phyloP scores from a whole-genome alignment of 83 land plant genomes.

The Thuja plicata region DNA sequence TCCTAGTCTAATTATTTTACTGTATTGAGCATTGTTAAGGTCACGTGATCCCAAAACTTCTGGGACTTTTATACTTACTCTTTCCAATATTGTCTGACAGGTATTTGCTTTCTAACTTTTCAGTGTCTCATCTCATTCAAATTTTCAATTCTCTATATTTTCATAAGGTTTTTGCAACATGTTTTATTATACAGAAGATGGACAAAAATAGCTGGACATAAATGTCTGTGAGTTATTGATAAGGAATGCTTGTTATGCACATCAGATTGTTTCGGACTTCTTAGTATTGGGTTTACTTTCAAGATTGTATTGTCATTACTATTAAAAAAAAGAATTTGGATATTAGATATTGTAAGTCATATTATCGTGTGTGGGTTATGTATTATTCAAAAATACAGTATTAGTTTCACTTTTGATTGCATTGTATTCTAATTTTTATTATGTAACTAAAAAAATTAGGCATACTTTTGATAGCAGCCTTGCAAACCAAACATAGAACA shows the following conservation, averaged over 20 bases:
- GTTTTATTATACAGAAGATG: conserved; percentile 37
- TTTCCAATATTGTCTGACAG: conserved; percentile 87
- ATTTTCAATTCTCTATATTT: not conserved
- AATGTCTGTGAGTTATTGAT: conserved; percentile 57
- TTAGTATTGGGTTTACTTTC: too few relatives aligned
- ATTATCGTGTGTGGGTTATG: too few relatives aligned
- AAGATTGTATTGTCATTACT: too few relatives aligned
- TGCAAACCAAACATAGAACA: too few relatives aligned
- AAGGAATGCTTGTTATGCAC: not conserved
- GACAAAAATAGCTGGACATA: conserved; percentile 84
- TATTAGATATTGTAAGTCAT: too few relatives aligned
- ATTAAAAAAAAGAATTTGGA: too few relatives aligned
- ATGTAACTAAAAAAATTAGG: too few relatives aligned
- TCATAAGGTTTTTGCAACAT: not conserved
- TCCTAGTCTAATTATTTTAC: not conserved
- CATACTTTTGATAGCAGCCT: too few relatives aligned
- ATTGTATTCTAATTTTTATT: too few relatives aligned
- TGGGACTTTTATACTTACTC: conserved; percentile 73
- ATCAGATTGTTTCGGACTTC: too few relatives aligned
- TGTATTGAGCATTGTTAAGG: conserved; percentile 31
- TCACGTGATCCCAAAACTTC: conserved; percentile 56
- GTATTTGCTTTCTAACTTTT: conserved; percentile 27
- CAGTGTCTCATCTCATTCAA: not conserved
- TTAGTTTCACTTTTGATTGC: too few relatives aligned
- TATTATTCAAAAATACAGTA: too few relatives aligned